Evolutionary conservation across 805 yeast species (phyloP).

Genomic region (Jamesozyma spencerorum): DNA sequence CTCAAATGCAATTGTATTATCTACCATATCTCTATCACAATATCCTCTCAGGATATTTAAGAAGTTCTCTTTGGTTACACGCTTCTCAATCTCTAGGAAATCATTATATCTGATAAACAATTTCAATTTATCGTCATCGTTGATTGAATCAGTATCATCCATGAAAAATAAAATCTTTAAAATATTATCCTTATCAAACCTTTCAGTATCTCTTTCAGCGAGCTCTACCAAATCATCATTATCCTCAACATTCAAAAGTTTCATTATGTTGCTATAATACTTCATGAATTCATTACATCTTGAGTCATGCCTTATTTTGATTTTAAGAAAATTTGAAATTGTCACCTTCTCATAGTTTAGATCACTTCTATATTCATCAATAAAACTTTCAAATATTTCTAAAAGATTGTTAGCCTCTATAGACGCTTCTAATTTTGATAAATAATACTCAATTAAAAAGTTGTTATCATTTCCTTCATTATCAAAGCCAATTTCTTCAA

Average conservation of each 20-base stretch:
- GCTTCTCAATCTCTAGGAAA: conserved; percentile 18
- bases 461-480: conserved; percentile 13
- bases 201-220: conserved; percentile 6
- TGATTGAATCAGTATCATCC: conserved; percentile 1
- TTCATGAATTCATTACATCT: conserved; percentile 7
- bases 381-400: conserved; percentile 11
- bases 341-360: conserved; percentile 20
- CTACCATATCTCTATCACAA: conserved; percentile 2
- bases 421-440: conserved; percentile 15
- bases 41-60: conserved; percentile 15
- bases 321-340: conserved; percentile 11
- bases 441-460: conserved; percentile 21
- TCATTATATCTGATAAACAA: conserved; percentile 18
- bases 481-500: conserved; percentile 19
- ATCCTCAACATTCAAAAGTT: conserved; percentile 1
- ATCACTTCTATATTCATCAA: conserved; percentile 17
- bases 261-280: conserved; percentile 6
- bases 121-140: conserved; percentile 10
- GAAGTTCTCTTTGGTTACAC: conserved; percentile 9
- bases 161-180: conserved; percentile 5
- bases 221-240: not conserved
- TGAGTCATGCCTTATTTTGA: conserved; percentile 12
- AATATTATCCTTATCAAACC: conserved; percentile 17
- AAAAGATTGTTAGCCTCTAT: conserved; percentile 13
- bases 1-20: conserved; percentile 6